Base-by-base conservation (phyloP, 2,329 filamentous ascomycete genomes). In the Salinomyces thailandicus region DNA sequence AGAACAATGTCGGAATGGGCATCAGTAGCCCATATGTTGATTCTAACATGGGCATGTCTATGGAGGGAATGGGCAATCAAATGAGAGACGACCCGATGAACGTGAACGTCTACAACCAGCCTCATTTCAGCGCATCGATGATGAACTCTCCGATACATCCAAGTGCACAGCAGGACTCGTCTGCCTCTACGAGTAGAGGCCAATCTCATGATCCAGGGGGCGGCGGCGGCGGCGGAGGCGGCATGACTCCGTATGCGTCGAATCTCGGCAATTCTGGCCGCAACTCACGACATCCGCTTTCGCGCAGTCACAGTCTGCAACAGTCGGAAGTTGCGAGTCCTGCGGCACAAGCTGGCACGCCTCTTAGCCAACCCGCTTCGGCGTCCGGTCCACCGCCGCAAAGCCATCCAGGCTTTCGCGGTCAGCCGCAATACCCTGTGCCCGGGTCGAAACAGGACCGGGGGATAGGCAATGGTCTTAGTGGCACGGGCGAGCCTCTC, bases 21-120 rank as follows among this genome's bases (percentile, higher is more conserved):
- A 62, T 69, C 49, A 50, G 46, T 17, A 62, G 58, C 43, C 59
- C 64, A 2, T 69, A 63, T 43, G 41, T 57, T 14, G 55, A 62
- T 22, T 52, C 53, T 26, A 48, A 44, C 36, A 55, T 68, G 48
- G 48, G 53, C 31, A 64, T 69, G 59, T 44, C 58, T 11, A 57
- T 68, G 44, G 64, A 68, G 51, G 61, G 27, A 26, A 27, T 48
- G 12, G 39, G 43, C 18, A 37, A 27, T 28, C 27, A 31, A 24
- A 42, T 52, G 44, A 34, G 36, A 18, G 41, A 35, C 22, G 50
- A 50, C 22, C 26, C 42, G 4, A 48, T 54, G 40, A 45, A 49
- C 7, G 51, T 59, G 52, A 48, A 51, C 36, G 52, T 66, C 48
- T 68, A 63, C 47, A 50, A 49, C 28, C 57, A 56, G 32, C 42